Evolutionary conservation across 805 yeast genomes (phyloP).

Genomic region (Ogataea salicorniae): DNA sequence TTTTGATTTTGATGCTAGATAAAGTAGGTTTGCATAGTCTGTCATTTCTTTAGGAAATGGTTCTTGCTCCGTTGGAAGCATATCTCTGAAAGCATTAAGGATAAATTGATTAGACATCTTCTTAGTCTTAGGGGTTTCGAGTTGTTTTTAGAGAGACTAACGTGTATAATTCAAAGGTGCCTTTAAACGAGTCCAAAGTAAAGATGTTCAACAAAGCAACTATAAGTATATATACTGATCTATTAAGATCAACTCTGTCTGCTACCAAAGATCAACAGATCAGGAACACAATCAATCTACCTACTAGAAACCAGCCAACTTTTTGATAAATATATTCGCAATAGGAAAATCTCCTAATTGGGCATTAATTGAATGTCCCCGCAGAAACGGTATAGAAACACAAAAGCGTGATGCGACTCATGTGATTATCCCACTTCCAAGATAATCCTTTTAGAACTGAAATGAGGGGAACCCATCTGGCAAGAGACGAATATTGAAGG

Average conservation of each 20-base stretch:
- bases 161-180: neutral
- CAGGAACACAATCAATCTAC: no score
- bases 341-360: slow-evolving; percentile 1
- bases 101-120: slow-evolving; percentile 29
- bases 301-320: slow-evolving; percentile 8
- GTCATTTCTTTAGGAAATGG: slow-evolving; percentile 39
- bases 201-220: no score
- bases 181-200: no score
- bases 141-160: neutral
- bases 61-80: slow-evolving; percentile 43
- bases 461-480: neutral
- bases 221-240: no score
- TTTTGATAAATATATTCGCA: slow-evolving; percentile 1
- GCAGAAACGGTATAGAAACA: neutral
- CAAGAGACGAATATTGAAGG: no score
- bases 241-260: no score
- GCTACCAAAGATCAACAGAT: no score
- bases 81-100: slow-evolving; percentile 39
- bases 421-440: neutral
- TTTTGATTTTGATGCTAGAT: slow-evolving; percentile 49
- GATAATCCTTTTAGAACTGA: neutral
- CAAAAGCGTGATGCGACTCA: neutral
- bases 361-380: neutral
- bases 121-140: neutral
- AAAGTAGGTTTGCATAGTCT: slow-evolving; percentile 39